These are phyloP conservation scores for Phialocephala subalpina DNA, from an alignment of 2,329 filamentous ascomycete species.

Conservation along the genomic window DNA sequence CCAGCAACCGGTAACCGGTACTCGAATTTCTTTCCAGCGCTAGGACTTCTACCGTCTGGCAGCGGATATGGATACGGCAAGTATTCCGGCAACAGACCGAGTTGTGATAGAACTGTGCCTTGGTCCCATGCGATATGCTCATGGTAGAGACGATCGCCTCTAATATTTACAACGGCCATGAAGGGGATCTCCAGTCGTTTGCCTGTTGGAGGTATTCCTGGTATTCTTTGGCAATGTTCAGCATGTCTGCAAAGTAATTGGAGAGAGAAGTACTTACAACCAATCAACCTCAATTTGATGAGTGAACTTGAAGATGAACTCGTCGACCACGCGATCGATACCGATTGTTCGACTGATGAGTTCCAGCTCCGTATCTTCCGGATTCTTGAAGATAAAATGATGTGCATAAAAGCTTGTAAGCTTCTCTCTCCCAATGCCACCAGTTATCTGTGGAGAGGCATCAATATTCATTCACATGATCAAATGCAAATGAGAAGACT, in stretches of 20 bases:
- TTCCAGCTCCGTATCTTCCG: constrained; percentile 70
- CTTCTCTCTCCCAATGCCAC: constrained; percentile 70
- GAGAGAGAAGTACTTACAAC: constrained; percentile 60
- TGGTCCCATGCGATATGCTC: constrained; percentile 79
- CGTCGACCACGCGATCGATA: not conserved
- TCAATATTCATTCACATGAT: not conserved
- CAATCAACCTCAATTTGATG: constrained; percentile 68
- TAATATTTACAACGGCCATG: constrained; percentile 70
- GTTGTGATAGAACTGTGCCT: constrained; percentile 65
- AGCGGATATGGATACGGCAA: constrained; percentile 56
- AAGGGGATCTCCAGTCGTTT: constrained; percentile 64
- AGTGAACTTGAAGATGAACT: not conserved
- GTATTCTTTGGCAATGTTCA: constrained; percentile 3
- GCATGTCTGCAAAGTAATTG: not conserved
- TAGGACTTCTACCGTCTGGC: constrained; percentile 7
- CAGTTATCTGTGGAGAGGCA: constrained; percentile 47
- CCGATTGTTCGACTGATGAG: constrained; percentile 76
- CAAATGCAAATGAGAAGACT: constrained; percentile 38
- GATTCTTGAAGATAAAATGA: constrained; percentile 76
- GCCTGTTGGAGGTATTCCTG: constrained; percentile 53
- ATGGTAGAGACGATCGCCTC: constrained; percentile 72
- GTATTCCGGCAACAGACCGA: constrained; percentile 59
- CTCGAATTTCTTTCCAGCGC: constrained; percentile 49
- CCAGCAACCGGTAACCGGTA: constrained; percentile 68
- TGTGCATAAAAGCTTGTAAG: constrained; percentile 75